Conservation (phyloP, 176 grass and related monocot genomes). For the Oryza punctata region DNA sequence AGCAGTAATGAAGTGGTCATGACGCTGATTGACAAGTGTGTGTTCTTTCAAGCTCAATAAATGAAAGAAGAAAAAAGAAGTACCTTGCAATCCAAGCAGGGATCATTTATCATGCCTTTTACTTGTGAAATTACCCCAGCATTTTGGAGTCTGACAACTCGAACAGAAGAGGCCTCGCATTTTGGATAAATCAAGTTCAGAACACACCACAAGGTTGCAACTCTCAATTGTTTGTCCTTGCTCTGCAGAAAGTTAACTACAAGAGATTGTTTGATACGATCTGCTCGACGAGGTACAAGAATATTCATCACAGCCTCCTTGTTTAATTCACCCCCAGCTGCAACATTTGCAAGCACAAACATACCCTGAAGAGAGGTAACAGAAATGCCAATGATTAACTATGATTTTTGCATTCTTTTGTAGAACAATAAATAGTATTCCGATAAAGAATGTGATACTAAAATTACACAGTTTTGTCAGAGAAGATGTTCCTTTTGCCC, state of each 20-base stretch:
- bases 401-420: background rate
- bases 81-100: constrained; percentile 97
- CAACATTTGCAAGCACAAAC: constrained; percentile 86
- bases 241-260: constrained; percentile 70
- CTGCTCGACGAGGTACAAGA: constrained; percentile 45
- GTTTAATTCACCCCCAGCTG: constrained; percentile 56
- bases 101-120: constrained; percentile 86
- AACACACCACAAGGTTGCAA: constrained; percentile 87
- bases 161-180: constrained; percentile 49
- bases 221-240: constrained; percentile 76
- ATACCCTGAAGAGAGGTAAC: constrained; percentile 70
- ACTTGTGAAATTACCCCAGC: constrained; percentile 85
- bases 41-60: background rate
- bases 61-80: background rate
- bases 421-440: background rate
- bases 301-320: constrained; percentile 77
- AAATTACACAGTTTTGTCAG: constrained; percentile 4
- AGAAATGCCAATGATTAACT: constrained; percentile 15
- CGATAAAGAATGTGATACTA: constrained; percentile 1
- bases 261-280: constrained; percentile 42
- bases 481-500: constrained; percentile 8
- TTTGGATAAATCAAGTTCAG: constrained; percentile 73
- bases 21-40: background rate
- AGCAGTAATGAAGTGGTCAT: background rate
- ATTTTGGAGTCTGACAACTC: constrained; percentile 60